Evolutionary conservation across 2,329 filamentous ascomycete species (phyloP).

Genomic region (Ceratocystis smalleyi): DNA sequence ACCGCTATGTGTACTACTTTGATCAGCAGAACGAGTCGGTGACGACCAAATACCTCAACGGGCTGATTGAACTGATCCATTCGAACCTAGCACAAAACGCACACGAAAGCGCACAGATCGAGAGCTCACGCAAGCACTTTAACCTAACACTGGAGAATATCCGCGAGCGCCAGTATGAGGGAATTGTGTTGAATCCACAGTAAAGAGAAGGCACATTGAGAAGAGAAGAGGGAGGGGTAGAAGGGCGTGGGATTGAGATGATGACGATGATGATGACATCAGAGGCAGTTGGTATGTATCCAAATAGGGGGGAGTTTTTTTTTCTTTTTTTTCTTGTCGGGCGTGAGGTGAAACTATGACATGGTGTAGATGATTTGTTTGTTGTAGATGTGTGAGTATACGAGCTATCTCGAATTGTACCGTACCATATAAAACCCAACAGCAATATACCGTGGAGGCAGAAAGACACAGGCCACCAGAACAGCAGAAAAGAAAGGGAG

Average conservation of each 20-base stretch:
- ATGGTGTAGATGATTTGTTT: background rate
- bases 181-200: slow-evolving; percentile 56
- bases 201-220: slow-evolving; percentile 16
- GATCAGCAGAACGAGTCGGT: slow-evolving; percentile 98
- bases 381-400: background rate
- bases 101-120: slow-evolving; percentile 64
- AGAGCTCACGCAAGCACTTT: slow-evolving; percentile 87
- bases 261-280: background rate
- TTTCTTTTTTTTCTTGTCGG: background rate
- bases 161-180: slow-evolving; percentile 78
- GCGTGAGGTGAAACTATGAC: background rate
- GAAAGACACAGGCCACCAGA: background rate
- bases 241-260: background rate
- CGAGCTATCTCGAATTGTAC: background rate
- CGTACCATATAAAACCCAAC: background rate
- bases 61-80: slow-evolving; percentile 93
- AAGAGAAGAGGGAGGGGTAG: background rate
- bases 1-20: slow-evolving; percentile 98
- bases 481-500: background rate
- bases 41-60: slow-evolving; percentile 94
- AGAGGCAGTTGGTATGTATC: slow-evolving; percentile 1
- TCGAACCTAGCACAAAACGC: slow-evolving; percentile 82
- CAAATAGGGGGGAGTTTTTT: background rate
- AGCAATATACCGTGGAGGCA: background rate
- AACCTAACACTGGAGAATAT: slow-evolving; percentile 91